Evolutionary conservation across 148 eudicot genomes (phyloP).

Genomic region (Rheum nobile): DNA sequence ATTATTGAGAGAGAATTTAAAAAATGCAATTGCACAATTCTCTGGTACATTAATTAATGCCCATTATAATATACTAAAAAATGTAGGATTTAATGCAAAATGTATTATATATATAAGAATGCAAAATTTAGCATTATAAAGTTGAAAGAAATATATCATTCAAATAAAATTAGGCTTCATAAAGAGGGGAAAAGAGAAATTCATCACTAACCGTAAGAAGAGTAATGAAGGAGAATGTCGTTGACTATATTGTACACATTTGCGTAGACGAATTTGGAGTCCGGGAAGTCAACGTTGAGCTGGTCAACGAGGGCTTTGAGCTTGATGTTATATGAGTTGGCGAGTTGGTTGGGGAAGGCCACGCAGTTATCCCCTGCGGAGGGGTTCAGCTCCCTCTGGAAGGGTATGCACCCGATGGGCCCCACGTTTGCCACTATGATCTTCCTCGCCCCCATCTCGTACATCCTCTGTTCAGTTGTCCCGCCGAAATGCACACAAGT

Average conservation of each 20-base stretch:
- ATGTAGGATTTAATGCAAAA: no score
- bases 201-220: conserved; percentile 42
- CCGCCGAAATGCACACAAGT: not conserved
- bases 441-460: conserved; percentile 70
- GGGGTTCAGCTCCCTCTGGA: conserved; percentile 54
- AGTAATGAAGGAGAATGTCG: conserved; percentile 37
- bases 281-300: conserved; percentile 29
- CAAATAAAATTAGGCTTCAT: not conserved
- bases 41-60: no score
- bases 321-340: conserved; percentile 39
- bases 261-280: conserved; percentile 54
- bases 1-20: no score
- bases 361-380: conserved; percentile 44
- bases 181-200: no score
- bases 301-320: conserved; percentile 38
- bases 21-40: no score
- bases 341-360: conserved; percentile 60
- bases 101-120: no score
- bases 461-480: conserved; percentile 38
- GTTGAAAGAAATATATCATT: not conserved
- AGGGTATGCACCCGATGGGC: conserved; percentile 91
- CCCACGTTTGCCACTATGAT: conserved; percentile 76
- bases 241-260: conserved; percentile 45
- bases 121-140: no score
- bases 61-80: no score